Conservation (phyloP, 768 basidiomycete genomes). For the Kwoniella newhampshirensis region DNA sequence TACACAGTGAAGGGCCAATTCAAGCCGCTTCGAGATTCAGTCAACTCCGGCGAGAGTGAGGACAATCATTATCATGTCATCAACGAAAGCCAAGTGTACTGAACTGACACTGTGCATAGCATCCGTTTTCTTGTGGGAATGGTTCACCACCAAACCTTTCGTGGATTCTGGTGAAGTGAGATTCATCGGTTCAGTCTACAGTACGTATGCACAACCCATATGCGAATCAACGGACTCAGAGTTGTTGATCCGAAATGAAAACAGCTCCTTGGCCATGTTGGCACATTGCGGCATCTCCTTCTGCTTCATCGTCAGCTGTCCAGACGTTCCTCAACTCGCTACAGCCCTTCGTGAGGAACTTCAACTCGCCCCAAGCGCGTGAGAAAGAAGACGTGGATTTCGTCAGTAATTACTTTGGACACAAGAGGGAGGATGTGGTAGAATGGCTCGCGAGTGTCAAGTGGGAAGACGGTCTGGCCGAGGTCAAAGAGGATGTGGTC, state of each 20-base stretch:
- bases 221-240: too few relatives aligned
- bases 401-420: slow-evolving; percentile 75
- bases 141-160: slow-evolving; percentile 78
- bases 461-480: slow-evolving; percentile 68
- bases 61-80: slow-evolving; percentile 3
- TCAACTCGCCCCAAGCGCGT: slow-evolving; percentile 58
- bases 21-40: slow-evolving; percentile 68
- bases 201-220: too few relatives aligned
- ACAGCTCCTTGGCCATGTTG: slow-evolving; percentile 95
- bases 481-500: slow-evolving; percentile 67
- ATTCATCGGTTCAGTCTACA: slow-evolving; percentile 65
- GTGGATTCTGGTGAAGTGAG: slow-evolving; percentile 74
- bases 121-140: slow-evolving; percentile 49
- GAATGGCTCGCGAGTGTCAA: slow-evolving; percentile 81
- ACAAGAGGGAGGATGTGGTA: slow-evolving; percentile 76
- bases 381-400: slow-evolving; percentile 69
- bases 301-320: slow-evolving; percentile 57
- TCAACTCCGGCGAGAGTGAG: slow-evolving; percentile 76
- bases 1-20: slow-evolving; percentile 51
- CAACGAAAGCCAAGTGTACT: not conserved
- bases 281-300: slow-evolving; percentile 84
- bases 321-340: slow-evolving; percentile 65
- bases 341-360: slow-evolving; percentile 65
- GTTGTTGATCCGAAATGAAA: not conserved
- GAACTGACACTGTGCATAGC: slow-evolving; percentile 14